These are phyloP conservation scores for Pholiota molesta DNA, from an alignment of 768 basidiomycete species.

Conservation along the genomic window DNA sequence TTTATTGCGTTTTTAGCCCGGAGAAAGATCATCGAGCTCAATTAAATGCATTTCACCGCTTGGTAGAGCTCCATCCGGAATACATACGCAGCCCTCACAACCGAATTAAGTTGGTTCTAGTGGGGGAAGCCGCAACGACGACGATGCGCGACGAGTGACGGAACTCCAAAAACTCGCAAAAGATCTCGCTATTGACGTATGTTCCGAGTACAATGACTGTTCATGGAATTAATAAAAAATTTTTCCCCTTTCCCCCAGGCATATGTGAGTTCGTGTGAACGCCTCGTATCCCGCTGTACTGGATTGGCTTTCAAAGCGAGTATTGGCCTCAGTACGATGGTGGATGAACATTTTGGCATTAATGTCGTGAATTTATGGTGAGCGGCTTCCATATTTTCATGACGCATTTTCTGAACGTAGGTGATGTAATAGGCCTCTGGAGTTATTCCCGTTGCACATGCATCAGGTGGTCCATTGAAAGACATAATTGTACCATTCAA, in stretches of 20 bases:
- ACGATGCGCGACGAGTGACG: slow-evolving; percentile 72
- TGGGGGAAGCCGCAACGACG: slow-evolving; percentile 87
- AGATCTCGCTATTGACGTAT: slow-evolving; percentile 67
- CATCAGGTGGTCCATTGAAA: slow-evolving; percentile 87
- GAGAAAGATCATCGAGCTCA: slow-evolving; percentile 94
- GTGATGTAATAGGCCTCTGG: slow-evolving; percentile 78
- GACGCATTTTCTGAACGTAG: not conserved
- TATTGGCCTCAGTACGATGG: slow-evolving; percentile 94
- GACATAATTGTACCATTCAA: slow-evolving; percentile 89
- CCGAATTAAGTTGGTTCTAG: slow-evolving; percentile 64
- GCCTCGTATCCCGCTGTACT: slow-evolving; percentile 76
- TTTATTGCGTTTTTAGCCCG: slow-evolving; percentile 52
- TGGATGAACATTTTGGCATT: slow-evolving; percentile 98
- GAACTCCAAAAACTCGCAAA: slow-evolving; percentile 58
- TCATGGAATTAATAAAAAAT: slow-evolving; percentile 4
- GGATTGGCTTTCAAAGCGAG: slow-evolving; percentile 72
- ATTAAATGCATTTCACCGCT: slow-evolving; percentile 63
- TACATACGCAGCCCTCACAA: slow-evolving; percentile 37
- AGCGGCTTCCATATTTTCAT: slow-evolving; percentile 22
- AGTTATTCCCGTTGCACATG: slow-evolving; percentile 88
- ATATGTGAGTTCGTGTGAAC: slow-evolving; percentile 83
- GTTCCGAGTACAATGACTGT: slow-evolving; percentile 18
- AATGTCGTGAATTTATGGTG: slow-evolving; percentile 97
- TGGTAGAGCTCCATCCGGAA: slow-evolving; percentile 64
- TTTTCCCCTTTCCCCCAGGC: slow-evolving; percentile 42